Evolutionary conservation across 192 early-diverging fungal genomes (phyloP).

Genomic region (Coemansia asiatica): DNA sequence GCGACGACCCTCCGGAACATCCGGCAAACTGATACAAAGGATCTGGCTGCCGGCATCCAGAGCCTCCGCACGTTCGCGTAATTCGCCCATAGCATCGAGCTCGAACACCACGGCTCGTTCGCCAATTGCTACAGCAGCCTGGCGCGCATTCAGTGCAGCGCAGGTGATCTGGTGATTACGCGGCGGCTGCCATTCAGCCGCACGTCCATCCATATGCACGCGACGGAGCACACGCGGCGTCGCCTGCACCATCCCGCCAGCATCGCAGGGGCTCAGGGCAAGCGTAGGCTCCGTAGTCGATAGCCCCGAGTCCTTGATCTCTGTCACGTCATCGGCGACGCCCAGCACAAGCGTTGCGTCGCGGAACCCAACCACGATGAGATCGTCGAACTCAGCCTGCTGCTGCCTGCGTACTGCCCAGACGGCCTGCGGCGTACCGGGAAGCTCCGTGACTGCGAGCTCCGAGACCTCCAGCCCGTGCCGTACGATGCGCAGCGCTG

Average conservation of each 20-base stretch:
- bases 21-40: constrained; percentile 75
- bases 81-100: constrained; percentile 70
- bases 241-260: constrained; percentile 85
- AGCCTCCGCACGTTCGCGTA: constrained; percentile 85
- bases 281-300: constrained; percentile 81
- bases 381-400: constrained; percentile 68
- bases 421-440: constrained; percentile 89
- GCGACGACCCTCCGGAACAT: constrained; percentile 74
- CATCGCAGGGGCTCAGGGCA: constrained; percentile 78
- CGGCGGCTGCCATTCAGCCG: constrained; percentile 93
- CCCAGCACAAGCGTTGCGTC: constrained; percentile 90
- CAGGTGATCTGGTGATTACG: constrained; percentile 65
- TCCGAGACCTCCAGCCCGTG: constrained; percentile 93
- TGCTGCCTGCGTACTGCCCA: constrained; percentile 64
- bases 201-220: constrained; percentile 81
- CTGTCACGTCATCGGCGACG: constrained; percentile 90
- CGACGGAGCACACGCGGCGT: constrained; percentile 90
- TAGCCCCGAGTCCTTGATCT: constrained; percentile 90
- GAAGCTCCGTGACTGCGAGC: constrained; percentile 88
- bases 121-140: constrained; percentile 76
- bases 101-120: constrained; percentile 93
- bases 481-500: constrained; percentile 83
- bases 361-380: constrained; percentile 90
- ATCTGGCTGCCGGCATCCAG: constrained; percentile 71
- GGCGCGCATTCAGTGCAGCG: constrained; percentile 81